A percentile compares a stretch with the other conserved stretches of the same genome.
Evolutionary conservation across 2,329 filamentous ascomycete species (phyloP).

Genomic region (Colletotrichum tropicale): DNA sequence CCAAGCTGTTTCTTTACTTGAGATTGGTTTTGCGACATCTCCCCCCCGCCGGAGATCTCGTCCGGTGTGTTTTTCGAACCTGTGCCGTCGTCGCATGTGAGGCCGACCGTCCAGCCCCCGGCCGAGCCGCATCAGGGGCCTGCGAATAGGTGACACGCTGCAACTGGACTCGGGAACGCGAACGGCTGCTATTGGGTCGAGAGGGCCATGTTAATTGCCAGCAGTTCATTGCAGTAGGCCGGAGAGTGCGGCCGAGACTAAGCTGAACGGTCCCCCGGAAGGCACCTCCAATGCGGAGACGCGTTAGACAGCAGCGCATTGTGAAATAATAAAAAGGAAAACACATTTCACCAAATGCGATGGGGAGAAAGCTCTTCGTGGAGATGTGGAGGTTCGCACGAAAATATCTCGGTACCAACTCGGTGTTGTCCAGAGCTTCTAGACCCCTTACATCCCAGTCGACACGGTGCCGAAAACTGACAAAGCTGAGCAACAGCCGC

Average conservation of each 20-base stretch:
- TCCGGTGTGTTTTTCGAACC: not conserved
- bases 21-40: not conserved
- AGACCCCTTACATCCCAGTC: not conserved
- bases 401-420: slow-evolving; percentile 11
- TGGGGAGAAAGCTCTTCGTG: not conserved
- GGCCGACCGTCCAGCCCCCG: no score
- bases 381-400: not conserved
- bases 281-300: not conserved
- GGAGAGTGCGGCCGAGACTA: not conserved
- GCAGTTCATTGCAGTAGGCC: not conserved
- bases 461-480: not conserved
- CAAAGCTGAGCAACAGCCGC: not conserved
- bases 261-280: not conserved
- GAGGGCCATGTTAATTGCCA: not conserved
- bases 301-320: not conserved
- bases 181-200: not conserved
- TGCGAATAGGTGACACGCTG: not conserved
- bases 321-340: not conserved
- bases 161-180: not conserved
- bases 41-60: not conserved
- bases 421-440: not conserved
- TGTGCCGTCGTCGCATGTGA: not conserved
- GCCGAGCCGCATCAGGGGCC: not conserved
- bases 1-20: not conserved
- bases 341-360: not conserved